Base-by-base conservation (phyloP, 2,329 filamentous ascomycete species). In the Zymoseptoria brevis region DNA sequence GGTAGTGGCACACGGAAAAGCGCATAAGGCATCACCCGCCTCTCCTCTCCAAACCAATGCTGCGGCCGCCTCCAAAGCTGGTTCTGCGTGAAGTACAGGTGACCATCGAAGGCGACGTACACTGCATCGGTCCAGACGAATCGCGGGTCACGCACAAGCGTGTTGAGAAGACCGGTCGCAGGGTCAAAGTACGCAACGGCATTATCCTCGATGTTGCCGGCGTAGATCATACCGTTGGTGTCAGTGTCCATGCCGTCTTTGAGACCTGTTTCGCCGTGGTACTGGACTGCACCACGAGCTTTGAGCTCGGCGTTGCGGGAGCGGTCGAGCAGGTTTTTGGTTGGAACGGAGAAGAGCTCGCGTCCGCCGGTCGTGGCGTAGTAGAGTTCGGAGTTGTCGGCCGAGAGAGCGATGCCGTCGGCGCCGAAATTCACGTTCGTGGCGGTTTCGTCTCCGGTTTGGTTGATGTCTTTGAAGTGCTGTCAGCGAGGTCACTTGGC, bases 191-290 rank as follows among this genome's bases (percentile, higher is more conserved):
- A 72, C 21, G 71, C 69, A 53, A 81, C 73, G 0, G 77, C 74
- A 60, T 81, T 79, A 54, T 77, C 73, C 69, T 83, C 80, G 61
- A 77, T 75, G 57, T 79, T 79, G 0, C 79, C 79, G 24, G 73
- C 71, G 55, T 82, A 82, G 24, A 82, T 74, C 54, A 76, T 70
- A 0, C 74, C 76, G 61, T 80, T 81, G 5, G 73, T 75, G 57
- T 82, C 80, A 1, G 76, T 80, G 66, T 82, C 79, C 52, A 81
- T 74, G 0, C 80, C 80, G 66, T 82, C 80, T 3, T 76, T 79
- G 1, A 80, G 72, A 4, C 80, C 80, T 29, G 79, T 79, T 60
- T 82, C 72, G 0, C 77, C 76, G 3, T 72, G 72, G 22, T 74
- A 76, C 16, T 70, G 64, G 7, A 81, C 75, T 0, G 74, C 72